A percentile compares a stretch with the other conserved stretches of the same genome.
phyloP scores from a whole-genome alignment of 495 filamentous ascomycete species.

The Thozetella sp. region DNA sequence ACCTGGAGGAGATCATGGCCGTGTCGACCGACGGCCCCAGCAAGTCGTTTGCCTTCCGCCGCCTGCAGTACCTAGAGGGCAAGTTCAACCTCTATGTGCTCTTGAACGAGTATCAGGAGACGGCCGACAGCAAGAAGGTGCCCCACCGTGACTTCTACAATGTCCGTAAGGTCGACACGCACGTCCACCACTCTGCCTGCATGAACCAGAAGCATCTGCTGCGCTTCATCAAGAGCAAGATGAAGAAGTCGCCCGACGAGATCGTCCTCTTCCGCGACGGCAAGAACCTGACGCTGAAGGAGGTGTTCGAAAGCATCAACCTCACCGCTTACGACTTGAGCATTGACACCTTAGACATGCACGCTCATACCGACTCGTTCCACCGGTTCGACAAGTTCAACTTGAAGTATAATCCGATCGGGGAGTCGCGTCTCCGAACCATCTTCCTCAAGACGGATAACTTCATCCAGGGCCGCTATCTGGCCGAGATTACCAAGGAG shows the following conservation, averaged over 20 bases:
- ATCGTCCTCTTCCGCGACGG: slow-evolving; percentile 91
- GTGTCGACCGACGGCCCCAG: slow-evolving; percentile 92
- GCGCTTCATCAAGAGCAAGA: slow-evolving; percentile 98
- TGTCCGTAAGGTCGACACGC: slow-evolving; percentile 96
- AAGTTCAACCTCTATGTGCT: slow-evolving; percentile 94
- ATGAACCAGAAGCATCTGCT: slow-evolving; percentile 99
- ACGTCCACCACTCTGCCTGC: slow-evolving; percentile 98
- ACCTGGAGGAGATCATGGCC: slow-evolving; percentile 82
- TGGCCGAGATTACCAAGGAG: slow-evolving; percentile 96
- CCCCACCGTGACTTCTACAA: slow-evolving; percentile 99
- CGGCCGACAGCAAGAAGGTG: slow-evolving; percentile 95
- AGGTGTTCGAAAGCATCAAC: slow-evolving; percentile 97
- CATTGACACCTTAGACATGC: slow-evolving; percentile 99
- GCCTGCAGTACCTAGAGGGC: slow-evolving; percentile 92
- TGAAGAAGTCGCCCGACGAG: slow-evolving; percentile 96
- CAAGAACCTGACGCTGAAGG: slow-evolving; percentile 84
- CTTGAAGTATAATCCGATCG: slow-evolving; percentile 96
- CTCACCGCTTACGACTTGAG: slow-evolving; percentile 96
- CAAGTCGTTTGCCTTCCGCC: slow-evolving; percentile 94
- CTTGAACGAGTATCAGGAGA: slow-evolving; percentile 95
- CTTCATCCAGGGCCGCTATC: slow-evolving; percentile 91
- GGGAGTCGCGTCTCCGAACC: slow-evolving; percentile 89
- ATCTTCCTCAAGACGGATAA: slow-evolving; percentile 99
- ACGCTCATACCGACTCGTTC: slow-evolving; percentile 97
- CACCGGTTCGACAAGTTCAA: slow-evolving; percentile 99